Evolutionary conservation across 2,329 filamentous ascomycete genomes (phyloP), one percentile per base, ranked within the genome.

Genomic region (Diaporthe destruens): DNA sequence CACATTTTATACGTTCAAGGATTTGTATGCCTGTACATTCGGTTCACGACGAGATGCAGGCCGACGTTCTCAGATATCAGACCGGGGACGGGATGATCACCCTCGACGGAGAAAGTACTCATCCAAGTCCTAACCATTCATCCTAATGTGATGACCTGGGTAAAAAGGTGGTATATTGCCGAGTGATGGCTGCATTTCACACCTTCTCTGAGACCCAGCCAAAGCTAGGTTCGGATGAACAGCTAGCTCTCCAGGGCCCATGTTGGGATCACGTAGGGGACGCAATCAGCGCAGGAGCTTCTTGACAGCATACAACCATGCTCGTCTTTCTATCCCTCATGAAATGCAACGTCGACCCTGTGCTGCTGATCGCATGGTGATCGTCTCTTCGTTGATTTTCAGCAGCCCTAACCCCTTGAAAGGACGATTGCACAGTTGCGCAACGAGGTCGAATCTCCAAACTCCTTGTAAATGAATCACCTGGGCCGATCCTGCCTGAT

Each of bases 381-480:
- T 51, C 34, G 61, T 74, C 56, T 49, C 49, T 61, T 66, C 49
- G 20, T 59, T 68, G 39, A 25, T 51, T 3, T 55, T 47, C 32
- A 25, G 39, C 32, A 51, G 57, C 25, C 55, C 18, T 25, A 14
- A 29, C 9, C 51, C 34, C 39, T 29, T 18, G 56, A 23, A 69
- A 34, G 67, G 29, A 36, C n/a, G 47, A 39, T 23, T 25, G 69
- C 61, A 63, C 72, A 42, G 55, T 29, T 69, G 69, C 72, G 59
- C 71, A 55, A 20, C 39, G 44, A 71, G 67, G 61, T 67, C 53
- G 25, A 63, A 67, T 71, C 47, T 63, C 56, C 23, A 68, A 74
- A 74, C 73, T 70, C 72, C 72, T 59, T 51, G 71, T 68, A 74
- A 72, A 70, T 70, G 55, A 61, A 53, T 59, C 55, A 44, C 39